Conservation (phyloP, 805 yeast species). For the Candida broadrunensis region DNA sequence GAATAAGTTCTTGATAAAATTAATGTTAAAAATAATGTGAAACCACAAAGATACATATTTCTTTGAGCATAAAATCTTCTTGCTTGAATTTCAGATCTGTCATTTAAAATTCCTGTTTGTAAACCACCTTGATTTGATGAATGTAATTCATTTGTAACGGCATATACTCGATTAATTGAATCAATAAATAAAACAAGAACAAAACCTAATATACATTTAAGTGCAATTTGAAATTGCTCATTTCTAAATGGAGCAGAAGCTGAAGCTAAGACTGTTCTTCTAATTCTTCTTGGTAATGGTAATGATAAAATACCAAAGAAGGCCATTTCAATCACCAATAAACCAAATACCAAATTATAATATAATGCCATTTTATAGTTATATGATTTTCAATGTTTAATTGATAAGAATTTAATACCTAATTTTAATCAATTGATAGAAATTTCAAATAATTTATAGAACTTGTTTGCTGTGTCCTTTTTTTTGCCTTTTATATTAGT, state of each 20-base stretch:
- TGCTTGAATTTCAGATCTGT: conserved; percentile 82
- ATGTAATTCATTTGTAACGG: conserved; percentile 62
- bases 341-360: conserved; percentile 60
- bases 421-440: background rate
- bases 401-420: background rate
- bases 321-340: conserved; percentile 74
- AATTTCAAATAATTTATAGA: too few species aligned
- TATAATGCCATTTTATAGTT: conserved; percentile 44
- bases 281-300: conserved; percentile 76
- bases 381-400: too few species aligned
- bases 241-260: conserved; percentile 68
- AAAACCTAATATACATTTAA: conserved; percentile 81
- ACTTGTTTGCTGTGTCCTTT: too few species aligned
- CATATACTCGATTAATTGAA: conserved; percentile 77
- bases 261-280: conserved; percentile 63
- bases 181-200: conserved; percentile 82
- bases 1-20: conserved; percentile 81
- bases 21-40: conserved; percentile 85
- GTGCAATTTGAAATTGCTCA: conserved; percentile 68
- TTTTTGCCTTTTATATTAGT: too few species aligned
- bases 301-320: conserved; percentile 76
- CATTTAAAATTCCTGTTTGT: conserved; percentile 36
- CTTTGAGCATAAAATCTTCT: conserved; percentile 94
- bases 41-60: conserved; percentile 93
- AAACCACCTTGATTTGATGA: conserved; percentile 17